phyloP scores from a whole-genome alignment of 2,329 filamentous ascomycete genomes.

The Colletotrichum scovillei region DNA sequence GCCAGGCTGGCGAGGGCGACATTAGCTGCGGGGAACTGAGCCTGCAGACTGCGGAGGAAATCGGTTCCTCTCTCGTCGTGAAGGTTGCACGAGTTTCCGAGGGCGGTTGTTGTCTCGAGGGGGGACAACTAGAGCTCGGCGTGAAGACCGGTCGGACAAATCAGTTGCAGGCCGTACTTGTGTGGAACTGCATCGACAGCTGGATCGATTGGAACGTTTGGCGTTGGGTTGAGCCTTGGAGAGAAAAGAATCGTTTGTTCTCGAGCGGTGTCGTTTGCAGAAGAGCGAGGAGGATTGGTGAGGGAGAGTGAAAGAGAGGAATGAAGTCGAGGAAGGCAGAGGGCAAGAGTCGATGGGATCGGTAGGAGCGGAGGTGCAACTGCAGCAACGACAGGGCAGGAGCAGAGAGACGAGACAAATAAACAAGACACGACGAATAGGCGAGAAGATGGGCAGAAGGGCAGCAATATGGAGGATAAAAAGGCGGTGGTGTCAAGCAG shows the following conservation, averaged over 20 bases:
- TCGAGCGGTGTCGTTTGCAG: not conserved
- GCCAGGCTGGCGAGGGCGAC: constrained; percentile 31
- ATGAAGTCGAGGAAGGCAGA: not conserved
- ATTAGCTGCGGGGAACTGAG: constrained; percentile 11
- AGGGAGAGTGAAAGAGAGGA: not conserved
- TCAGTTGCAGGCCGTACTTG: not conserved
- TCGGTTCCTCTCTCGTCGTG: not conserved
- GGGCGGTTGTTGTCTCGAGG: not conserved
- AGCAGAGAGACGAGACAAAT: not conserved
- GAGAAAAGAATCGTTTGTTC: not conserved
- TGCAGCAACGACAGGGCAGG: not conserved
- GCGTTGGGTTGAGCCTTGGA: not conserved
- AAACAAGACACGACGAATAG: constrained; percentile 14
- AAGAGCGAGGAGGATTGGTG: not conserved
- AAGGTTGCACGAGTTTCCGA: not conserved
- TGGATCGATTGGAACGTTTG: not conserved
- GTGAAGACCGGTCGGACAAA: not conserved
- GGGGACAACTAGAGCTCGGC: not conserved
- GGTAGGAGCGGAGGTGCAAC: not conserved
- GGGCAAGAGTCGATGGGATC: not conserved
- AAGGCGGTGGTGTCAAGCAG: constrained; percentile 17
- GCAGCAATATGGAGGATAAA: constrained; percentile 19
- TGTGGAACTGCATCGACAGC: not conserved
- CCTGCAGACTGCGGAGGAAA: not conserved
- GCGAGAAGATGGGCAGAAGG: constrained; percentile 3